These are phyloP conservation scores for Chalciporus chontae DNA, from an alignment of 768 basidiomycete genomes.

Conservation along the genomic window DNA sequence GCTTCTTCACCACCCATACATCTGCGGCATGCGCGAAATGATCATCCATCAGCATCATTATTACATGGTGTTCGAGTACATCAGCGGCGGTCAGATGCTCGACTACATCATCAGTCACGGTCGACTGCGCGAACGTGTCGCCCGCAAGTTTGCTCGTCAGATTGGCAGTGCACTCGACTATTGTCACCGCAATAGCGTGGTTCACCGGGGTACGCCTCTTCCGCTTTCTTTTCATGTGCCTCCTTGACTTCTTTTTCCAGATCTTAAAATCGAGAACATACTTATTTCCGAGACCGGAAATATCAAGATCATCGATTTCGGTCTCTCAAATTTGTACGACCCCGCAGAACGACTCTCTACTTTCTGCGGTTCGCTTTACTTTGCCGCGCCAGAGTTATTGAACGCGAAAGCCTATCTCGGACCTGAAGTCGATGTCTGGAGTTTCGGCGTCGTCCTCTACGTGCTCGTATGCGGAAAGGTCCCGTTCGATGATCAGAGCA, in stretches of 20 bases:
- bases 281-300: constrained; percentile 98
- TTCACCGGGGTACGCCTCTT: constrained; percentile 72
- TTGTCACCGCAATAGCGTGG: constrained; percentile 95
- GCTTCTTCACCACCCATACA: constrained; percentile 96
- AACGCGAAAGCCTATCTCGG: constrained; percentile 97
- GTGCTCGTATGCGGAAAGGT: constrained; percentile 98
- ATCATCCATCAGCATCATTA: constrained; percentile 97
- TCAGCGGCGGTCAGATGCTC: constrained; percentile 98
- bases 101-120: constrained; percentile 99
- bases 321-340: constrained; percentile 92
- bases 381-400: constrained; percentile 95
- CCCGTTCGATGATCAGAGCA: constrained; percentile 98
- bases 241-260: constrained; percentile 22
- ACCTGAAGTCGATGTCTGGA: constrained; percentile 99
- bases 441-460: constrained; percentile 97
- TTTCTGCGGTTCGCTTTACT: constrained; percentile 97
- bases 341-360: constrained; percentile 81
- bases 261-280: constrained; percentile 99
- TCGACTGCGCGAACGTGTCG: constrained; percentile 89
- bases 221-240: constrained; percentile 1
- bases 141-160: constrained; percentile 95
- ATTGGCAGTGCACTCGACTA: constrained; percentile 96
- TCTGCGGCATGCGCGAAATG: constrained; percentile 99
- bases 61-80: constrained; percentile 99
- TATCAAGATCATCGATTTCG: constrained; percentile 99